A percentile compares a stretch with the other conserved stretches of the same genome.
phyloP scores from a whole-genome alignment of 306 rosid genomes.

The Trichosanthes cucumerina region DNA sequence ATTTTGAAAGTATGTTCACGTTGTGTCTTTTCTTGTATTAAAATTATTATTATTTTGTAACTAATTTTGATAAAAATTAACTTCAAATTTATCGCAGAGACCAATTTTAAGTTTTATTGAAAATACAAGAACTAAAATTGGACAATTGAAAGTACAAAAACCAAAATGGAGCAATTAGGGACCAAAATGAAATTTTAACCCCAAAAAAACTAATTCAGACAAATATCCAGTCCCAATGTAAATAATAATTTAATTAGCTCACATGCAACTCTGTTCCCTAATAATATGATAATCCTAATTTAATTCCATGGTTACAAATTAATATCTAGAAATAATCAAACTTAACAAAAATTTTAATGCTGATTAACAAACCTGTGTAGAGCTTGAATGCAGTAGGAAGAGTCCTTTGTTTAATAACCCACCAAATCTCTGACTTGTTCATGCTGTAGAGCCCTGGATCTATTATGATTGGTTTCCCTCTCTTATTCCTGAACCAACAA shows the following conservation, averaged over 20 bases:
- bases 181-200: no score
- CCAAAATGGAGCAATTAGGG: no score
- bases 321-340: not conserved
- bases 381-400: conserved; percentile 84
- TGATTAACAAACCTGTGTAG: conserved; percentile 58
- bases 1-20: no score
- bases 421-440: conserved; percentile 91
- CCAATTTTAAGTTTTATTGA: no score
- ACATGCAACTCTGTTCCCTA: not conserved
- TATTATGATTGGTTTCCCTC: conserved; percentile 75
- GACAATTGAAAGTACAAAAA: no score
- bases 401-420: conserved; percentile 64
- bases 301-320: not conserved
- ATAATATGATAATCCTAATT: not conserved
- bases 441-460: conserved; percentile 76
- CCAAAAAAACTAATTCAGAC: not conserved
- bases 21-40: no score
- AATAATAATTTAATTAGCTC: not conserved
- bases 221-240: not conserved
- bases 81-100: no score
- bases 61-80: no score
- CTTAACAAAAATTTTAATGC: not conserved
- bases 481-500: conserved; percentile 52
- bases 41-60: no score
- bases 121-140: no score